Base-by-base conservation (phyloP, 768 basidiomycete species). In the Strobilomyces echinocephalus region DNA sequence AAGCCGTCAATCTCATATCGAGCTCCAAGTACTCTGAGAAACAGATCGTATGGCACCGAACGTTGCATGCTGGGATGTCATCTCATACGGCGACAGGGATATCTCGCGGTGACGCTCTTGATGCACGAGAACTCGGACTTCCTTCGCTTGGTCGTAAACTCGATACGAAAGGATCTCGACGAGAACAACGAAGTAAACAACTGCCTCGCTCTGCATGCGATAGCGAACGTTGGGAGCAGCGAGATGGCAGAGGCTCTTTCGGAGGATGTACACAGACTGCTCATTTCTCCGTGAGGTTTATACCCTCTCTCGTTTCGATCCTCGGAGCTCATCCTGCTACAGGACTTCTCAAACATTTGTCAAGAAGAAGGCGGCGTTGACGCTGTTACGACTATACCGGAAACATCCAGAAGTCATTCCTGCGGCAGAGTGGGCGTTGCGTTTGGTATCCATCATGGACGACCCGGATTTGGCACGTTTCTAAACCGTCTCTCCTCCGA, bases 71-170 rank as follows among this genome's bases (percentile, higher is more conserved):
- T 26, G 3, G 36, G 45, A 34, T 40, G 11, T 20, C 21, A 53
- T 12, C 52, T 58, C 46, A 53, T 15, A 45, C 18, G 34, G 33
- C 18, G 39, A 47, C 60, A 98, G 95, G 97, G 97, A 44, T 99
- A 99, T 72, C 85, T 99, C 46, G 97, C 97, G 15, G 86, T 98
- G 6, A 98, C 97, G 3, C 73, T 99, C 36, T 77, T 99, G 49
- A 95, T 99, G 93, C 95, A 98, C 73, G 97, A 99, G 74, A 95
- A 98, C 68, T 97, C 93, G 20, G 95, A 98, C 65, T 88, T 99
- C 60, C 83, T 97, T 45, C 85, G 97, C 21, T 78, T 99, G 18
- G 95, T 98, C 16, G 94, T 98, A 69, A 99, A 99, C 68, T 97
- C 95, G 31, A 97, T 99, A 64, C 84, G 94, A 40, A 99, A 99